These are phyloP conservation scores for Hypoxylon cercidicola DNA, from an alignment of 495 filamentous ascomycete species.

Conservation along the genomic window DNA sequence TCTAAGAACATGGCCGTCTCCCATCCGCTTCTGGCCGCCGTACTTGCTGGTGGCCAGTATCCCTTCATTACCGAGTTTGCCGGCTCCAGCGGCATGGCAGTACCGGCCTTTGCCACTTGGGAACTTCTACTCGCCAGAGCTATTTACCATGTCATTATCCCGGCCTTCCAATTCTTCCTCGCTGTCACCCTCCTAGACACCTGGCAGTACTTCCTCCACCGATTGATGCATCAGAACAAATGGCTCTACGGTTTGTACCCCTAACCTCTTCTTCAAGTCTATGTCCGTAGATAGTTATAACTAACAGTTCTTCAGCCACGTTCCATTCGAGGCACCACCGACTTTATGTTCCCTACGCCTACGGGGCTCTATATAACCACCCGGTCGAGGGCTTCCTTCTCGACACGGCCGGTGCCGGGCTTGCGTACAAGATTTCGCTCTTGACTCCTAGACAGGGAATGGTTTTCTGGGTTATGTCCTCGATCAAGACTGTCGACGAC, in stretches of 20 bases:
- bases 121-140: constrained; percentile 76
- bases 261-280: not conserved
- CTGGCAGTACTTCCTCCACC: constrained; percentile 97
- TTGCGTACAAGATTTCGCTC: constrained; percentile 80
- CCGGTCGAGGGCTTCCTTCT: constrained; percentile 91
- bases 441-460: constrained; percentile 84
- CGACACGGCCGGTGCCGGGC: constrained; percentile 84
- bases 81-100: constrained; percentile 50
- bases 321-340: constrained; percentile 96
- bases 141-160: constrained; percentile 83
- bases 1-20: constrained; percentile 66
- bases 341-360: constrained; percentile 96
- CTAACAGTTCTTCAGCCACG: constrained; percentile 63
- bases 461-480: constrained; percentile 83
- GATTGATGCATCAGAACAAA: constrained; percentile 92
- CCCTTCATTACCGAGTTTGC: constrained; percentile 64
- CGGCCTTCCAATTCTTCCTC: constrained; percentile 75
- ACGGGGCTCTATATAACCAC: constrained; percentile 96
- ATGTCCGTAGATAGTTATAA: not conserved
- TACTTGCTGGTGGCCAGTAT: constrained; percentile 77
- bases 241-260: constrained; percentile 91
- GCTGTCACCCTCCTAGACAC: constrained; percentile 85
- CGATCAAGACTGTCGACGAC: constrained; percentile 96
- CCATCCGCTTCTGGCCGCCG: constrained; percentile 73
- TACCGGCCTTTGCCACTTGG: constrained; percentile 75